Percentiles rank a stretch among this genome's conserved stretches.
Evolutionary conservation across 305 asterid genomes (phyloP).

Genomic region (Rubia balearica): DNA sequence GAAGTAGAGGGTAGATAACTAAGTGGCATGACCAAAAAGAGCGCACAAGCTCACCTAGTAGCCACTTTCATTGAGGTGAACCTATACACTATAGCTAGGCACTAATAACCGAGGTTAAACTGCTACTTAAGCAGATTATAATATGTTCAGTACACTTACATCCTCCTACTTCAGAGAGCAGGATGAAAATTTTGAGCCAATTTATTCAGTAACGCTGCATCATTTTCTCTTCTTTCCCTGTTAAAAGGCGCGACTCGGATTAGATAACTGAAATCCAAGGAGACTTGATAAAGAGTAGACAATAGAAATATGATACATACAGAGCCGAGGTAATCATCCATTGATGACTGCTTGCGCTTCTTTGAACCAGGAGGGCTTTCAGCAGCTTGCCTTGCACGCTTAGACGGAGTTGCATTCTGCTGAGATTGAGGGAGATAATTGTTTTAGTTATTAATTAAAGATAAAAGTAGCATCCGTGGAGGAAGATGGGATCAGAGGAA

Average conservation of each 20-base stretch:
- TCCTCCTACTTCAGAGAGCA: background rate
- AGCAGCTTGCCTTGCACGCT: slow-evolving; percentile 66
- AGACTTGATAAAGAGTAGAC: background rate
- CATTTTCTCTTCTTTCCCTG: slow-evolving; percentile 87
- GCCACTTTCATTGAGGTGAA: background rate
- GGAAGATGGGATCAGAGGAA: no score
- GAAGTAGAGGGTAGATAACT: background rate
- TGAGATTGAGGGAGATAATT: background rate
- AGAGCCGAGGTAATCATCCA: slow-evolving; percentile 80
- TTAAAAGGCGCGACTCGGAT: slow-evolving; percentile 5
- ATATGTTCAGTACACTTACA: background rate
- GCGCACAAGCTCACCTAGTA: background rate
- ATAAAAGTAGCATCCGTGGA: background rate
- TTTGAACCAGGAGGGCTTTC: slow-evolving; percentile 74
- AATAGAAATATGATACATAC: slow-evolving; percentile 29
- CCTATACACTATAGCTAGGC: background rate
- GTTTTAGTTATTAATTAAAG: background rate
- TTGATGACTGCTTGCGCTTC: slow-evolving; percentile 62
- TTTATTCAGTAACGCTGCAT: slow-evolving; percentile 8
- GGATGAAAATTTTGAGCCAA: background rate
- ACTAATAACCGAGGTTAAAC: background rate
- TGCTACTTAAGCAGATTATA: background rate
- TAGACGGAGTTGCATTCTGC: slow-evolving; percentile 66
- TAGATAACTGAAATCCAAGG: background rate
- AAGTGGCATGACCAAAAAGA: background rate